Evolutionary conservation across 2,329 filamentous ascomycete species (phyloP).

Genomic region (Aureobasidium sp.): DNA sequence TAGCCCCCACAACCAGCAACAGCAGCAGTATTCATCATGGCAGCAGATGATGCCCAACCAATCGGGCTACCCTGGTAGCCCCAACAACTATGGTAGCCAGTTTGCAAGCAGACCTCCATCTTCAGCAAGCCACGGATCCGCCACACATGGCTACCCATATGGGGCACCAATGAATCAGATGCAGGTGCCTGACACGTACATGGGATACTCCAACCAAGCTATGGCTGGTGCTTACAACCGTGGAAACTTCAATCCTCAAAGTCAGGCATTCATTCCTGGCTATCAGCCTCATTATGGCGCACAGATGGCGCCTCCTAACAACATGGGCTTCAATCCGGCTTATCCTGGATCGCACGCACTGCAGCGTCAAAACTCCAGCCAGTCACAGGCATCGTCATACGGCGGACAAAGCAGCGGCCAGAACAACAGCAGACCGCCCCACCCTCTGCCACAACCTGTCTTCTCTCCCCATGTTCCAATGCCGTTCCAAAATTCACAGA

Average conservation of each 20-base stretch:
- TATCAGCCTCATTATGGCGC: constrained; percentile 24
- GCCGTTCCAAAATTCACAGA: constrained; percentile 16
- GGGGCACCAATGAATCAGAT: constrained; percentile 33
- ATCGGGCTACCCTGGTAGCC: constrained; percentile 15
- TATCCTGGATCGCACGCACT: constrained; percentile 18
- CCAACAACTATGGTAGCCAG: not conserved
- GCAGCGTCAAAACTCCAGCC: constrained; percentile 27
- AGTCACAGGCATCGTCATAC: constrained; percentile 24
- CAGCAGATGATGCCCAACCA: constrained; percentile 21
- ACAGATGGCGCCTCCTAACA: not conserved
- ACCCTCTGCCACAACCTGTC: constrained; percentile 31
- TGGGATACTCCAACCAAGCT: constrained; percentile 61
- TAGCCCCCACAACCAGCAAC: not conserved
- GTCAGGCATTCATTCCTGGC: constrained; percentile 77
- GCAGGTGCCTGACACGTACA: constrained; percentile 12
- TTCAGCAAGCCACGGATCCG: constrained; percentile 19
- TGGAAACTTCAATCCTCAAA: constrained; percentile 88
- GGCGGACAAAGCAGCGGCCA: constrained; percentile 15
- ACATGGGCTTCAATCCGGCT: not conserved
- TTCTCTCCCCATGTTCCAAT: constrained; percentile 28
- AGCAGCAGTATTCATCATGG: constrained; percentile 25
- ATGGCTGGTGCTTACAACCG: constrained; percentile 78
- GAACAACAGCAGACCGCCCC: constrained; percentile 22
- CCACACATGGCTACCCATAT: constrained; percentile 54
- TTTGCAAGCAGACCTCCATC: constrained; percentile 7